These are phyloP conservation scores for Aspergillus ochraceoroseus DNA, from an alignment of 2,329 filamentous ascomycete genomes.

Conservation along the genomic window DNA sequence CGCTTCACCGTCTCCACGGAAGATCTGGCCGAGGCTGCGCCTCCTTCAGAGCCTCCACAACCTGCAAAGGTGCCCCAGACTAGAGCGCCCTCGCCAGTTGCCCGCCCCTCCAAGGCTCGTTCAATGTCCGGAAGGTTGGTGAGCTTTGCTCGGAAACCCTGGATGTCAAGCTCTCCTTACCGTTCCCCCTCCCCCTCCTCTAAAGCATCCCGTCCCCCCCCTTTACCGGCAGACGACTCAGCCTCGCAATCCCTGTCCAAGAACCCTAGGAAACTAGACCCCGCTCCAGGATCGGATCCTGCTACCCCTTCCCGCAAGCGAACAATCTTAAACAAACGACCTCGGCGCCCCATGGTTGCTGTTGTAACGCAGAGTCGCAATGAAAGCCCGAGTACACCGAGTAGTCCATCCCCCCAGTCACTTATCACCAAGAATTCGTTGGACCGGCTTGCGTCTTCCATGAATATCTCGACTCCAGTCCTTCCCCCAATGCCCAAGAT, in stretches of 20 bases:
- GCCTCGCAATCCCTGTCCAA: slow-evolving; percentile 24
- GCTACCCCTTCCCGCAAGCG: slow-evolving; percentile 26
- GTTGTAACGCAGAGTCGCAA: slow-evolving; percentile 36
- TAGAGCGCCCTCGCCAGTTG: slow-evolving; percentile 29
- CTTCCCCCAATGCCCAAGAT: slow-evolving; percentile 47
- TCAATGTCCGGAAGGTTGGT: slow-evolving; percentile 50
- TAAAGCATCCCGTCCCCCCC: slow-evolving; percentile 27
- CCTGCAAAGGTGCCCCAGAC: slow-evolving; percentile 26
- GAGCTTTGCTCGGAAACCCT: slow-evolving; percentile 50
- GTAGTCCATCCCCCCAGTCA: slow-evolving; percentile 40
- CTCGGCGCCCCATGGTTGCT: slow-evolving; percentile 40
- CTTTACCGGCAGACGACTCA: slow-evolving; percentile 27
- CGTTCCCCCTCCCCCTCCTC: slow-evolving; percentile 46
- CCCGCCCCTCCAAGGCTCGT: slow-evolving; percentile 41
- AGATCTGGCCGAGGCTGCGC: slow-evolving; percentile 31
- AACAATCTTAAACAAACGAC: slow-evolving; percentile 35
- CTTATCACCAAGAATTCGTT: slow-evolving; percentile 43
- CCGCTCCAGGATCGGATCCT: slow-evolving; percentile 16
- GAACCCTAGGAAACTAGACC: slow-evolving; percentile 20
- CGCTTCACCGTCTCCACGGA: slow-evolving; percentile 39
- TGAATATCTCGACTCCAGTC: slow-evolving; percentile 45
- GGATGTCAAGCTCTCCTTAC: slow-evolving; percentile 43
- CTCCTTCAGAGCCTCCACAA: slow-evolving; percentile 20
- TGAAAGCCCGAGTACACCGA: slow-evolving; percentile 35
- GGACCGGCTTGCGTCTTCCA: slow-evolving; percentile 43